These are phyloP conservation scores for Casuarina equisetifolia DNA, from an alignment of 306 rosid genomes.

Conservation along the genomic window DNA sequence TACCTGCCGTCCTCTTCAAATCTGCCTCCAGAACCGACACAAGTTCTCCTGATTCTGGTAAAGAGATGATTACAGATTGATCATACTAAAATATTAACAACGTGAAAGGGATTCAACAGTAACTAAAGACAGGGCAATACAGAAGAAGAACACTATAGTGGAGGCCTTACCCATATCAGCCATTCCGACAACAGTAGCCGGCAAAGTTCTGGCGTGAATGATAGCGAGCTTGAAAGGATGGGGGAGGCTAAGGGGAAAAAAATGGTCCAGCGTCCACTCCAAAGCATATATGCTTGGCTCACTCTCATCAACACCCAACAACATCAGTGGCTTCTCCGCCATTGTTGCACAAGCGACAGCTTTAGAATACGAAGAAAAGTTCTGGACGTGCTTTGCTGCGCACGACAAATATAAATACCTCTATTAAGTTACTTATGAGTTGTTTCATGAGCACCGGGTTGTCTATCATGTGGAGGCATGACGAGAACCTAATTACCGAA, in stretches of 20 bases:
- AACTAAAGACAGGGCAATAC: too few relatives aligned
- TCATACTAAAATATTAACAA: not conserved
- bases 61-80: not conserved
- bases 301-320: constrained; percentile 36
- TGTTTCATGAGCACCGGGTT: not conserved
- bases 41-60: constrained; percentile 27
- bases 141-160: too few relatives aligned
- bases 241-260: constrained; percentile 7
- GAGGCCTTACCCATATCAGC: constrained; percentile 21
- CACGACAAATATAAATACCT: not conserved
- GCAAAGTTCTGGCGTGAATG: constrained; percentile 31
- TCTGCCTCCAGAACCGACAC: constrained; percentile 24
- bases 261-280: constrained; percentile 41
- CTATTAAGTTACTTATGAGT: not conserved
- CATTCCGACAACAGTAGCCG: constrained; percentile 25
- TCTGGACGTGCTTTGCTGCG: not conserved
- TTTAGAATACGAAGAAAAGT: not conserved
- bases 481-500: too few relatives aligned
- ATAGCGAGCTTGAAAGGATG: constrained; percentile 31
- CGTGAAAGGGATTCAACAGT: too few relatives aligned
- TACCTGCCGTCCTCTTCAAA: constrained; percentile 24
- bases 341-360: constrained; percentile 19
- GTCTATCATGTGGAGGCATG: not conserved
- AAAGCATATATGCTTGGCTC: constrained; percentile 41
- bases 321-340: constrained; percentile 36